These are phyloP conservation scores for Amaranthus hypochondriacus DNA, from an alignment of 148 eudicot genomes.

Conservation along the genomic window DNA sequence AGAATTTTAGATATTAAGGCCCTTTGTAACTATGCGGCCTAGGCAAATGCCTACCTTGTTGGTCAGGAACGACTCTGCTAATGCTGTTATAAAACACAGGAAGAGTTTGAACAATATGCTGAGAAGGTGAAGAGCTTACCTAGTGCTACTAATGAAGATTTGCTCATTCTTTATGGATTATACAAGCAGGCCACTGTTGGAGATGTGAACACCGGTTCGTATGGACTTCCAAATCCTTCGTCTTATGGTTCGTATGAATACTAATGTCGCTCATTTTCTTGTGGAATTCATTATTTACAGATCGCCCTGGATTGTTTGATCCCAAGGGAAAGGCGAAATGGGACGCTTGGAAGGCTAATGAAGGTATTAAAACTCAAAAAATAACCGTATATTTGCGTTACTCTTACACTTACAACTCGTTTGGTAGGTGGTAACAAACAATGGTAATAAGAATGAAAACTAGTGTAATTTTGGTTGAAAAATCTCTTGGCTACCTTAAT, in stretches of 20 bases:
- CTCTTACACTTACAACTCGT: too few relatives aligned
- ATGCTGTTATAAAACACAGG: constrained; percentile 36
- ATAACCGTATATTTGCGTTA: background rate
- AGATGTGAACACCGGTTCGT: constrained; percentile 69
- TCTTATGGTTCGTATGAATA: background rate
- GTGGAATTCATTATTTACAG: constrained; percentile 31
- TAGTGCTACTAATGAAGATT: constrained; percentile 52
- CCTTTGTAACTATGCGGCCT: background rate
- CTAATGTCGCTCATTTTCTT: background rate
- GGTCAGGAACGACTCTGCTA: background rate
- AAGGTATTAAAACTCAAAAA: constrained; percentile 45
- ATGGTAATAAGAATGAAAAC: too few relatives aligned
- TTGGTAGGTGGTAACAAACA: too few relatives aligned
- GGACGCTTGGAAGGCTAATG: constrained; percentile 94
- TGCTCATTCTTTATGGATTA: constrained; percentile 78
- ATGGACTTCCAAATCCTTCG: constrained; percentile 4
- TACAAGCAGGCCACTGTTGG: constrained; percentile 93
- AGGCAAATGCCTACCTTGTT: too few relatives aligned
- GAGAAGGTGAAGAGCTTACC: constrained; percentile 77
- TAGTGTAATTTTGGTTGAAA: too few relatives aligned
- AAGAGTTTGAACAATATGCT: constrained; percentile 83
- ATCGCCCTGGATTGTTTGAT: constrained; percentile 83
- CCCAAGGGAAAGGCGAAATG: constrained; percentile 77
- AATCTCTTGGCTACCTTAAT: too few relatives aligned
- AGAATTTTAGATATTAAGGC: background rate